Evolutionary conservation across 2,329 filamentous ascomycete genomes (phyloP).

Genomic region (Xylariaceae sp.): DNA sequence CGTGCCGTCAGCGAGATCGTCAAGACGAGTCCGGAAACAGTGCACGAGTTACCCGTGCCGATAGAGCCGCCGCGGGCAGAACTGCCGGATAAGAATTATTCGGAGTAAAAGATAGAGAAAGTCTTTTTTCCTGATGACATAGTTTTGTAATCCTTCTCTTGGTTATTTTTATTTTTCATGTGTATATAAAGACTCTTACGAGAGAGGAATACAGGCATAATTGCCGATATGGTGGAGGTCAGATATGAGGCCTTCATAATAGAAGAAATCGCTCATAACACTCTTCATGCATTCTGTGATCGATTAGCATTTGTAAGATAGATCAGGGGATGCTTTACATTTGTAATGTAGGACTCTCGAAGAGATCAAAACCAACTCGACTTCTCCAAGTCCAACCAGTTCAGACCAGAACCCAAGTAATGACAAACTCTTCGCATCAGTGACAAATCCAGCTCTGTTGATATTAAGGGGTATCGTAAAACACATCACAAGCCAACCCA

Average conservation of each 20-base stretch:
- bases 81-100: slow-evolving; percentile 26
- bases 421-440: neutral
- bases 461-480: slow-evolving; percentile 10
- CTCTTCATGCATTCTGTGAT: neutral
- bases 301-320: slow-evolving; percentile 6
- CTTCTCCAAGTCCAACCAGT: no score
- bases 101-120: slow-evolving; percentile 14
- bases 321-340: neutral
- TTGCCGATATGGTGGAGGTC: no score
- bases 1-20: slow-evolving; percentile 17
- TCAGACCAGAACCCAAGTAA: neutral
- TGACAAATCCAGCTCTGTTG: neutral
- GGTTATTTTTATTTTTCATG: neutral
- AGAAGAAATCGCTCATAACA: neutral
- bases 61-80: slow-evolving; percentile 21
- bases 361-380: neutral
- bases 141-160: neutral
- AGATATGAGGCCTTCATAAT: neutral
- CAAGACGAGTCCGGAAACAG: slow-evolving; percentile 22
- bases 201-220: neutral
- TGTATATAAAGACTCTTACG: neutral
- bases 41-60: slow-evolving; percentile 25
- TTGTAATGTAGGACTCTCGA: neutral
- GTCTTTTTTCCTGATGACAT: no score
- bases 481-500: neutral